Evolutionary conservation across 805 yeast genomes (phyloP).

Genomic region (Candida montana): DNA sequence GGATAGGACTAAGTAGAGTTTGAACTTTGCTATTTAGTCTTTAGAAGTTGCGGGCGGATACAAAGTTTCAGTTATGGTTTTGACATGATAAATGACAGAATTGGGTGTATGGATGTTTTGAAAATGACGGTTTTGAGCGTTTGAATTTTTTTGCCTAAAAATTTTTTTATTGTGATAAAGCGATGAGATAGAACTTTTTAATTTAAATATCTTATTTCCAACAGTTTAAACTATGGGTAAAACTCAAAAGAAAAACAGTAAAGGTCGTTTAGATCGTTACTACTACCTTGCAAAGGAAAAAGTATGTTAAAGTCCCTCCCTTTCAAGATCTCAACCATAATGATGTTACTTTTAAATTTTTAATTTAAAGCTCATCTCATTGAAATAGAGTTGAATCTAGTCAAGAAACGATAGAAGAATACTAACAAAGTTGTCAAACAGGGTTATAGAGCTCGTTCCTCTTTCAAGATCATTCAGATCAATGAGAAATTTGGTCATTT

Average conservation of each 20-base stretch:
- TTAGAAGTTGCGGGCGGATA: too few species aligned
- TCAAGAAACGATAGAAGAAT: neutral
- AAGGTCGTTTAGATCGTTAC: conserved; percentile 98
- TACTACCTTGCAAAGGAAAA: conserved; percentile 95
- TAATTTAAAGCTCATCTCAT: too few species aligned
- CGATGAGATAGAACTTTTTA: neutral
- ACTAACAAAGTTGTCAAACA: conserved; percentile 11
- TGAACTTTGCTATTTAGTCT: too few species aligned
- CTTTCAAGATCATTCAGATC: conserved; percentile 90
- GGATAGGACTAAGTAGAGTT: too few species aligned
- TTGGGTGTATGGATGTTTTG: neutral
- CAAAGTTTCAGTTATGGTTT: too few species aligned
- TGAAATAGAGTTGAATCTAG: neutral
- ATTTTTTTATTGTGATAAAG: neutral
- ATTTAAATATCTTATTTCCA: neutral
- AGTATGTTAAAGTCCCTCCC: conserved; percentile 17
- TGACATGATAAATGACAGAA: too few species aligned
- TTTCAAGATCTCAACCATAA: too few species aligned
- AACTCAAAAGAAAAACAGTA: conserved; percentile 90
- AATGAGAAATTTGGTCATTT: conserved; percentile 97
- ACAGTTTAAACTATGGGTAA: conserved; percentile 57
- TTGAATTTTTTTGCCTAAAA: neutral
- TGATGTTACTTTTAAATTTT: too few species aligned
- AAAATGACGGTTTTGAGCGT: neutral
- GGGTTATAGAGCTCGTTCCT: conserved; percentile 98